These are phyloP conservation scores for Wickerhamiella alocasiicola DNA, from an alignment of 805 yeast genomes.

Conservation along the genomic window DNA sequence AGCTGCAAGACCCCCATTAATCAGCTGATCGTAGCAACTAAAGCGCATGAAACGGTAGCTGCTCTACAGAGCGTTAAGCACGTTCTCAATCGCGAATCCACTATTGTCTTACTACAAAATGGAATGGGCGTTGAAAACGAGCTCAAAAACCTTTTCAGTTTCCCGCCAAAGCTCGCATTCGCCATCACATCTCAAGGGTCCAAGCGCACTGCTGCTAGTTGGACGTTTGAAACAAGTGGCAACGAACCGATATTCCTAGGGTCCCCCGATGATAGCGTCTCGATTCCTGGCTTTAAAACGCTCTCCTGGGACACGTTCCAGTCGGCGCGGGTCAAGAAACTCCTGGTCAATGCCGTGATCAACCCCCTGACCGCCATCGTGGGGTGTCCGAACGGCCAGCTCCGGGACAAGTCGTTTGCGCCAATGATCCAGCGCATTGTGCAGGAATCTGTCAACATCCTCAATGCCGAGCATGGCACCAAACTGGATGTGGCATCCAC, in stretches of 20 bases:
- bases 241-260: conserved; percentile 34
- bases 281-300: conserved; percentile 5
- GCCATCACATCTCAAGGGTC: conserved; percentile 84
- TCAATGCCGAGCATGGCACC: not conserved
- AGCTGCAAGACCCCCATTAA: conserved; percentile 29
- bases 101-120: conserved; percentile 64
- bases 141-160: conserved; percentile 40
- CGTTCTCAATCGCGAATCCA: conserved; percentile 38
- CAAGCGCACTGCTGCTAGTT: conserved; percentile 36
- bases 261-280: not conserved
- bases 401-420: conserved; percentile 33
- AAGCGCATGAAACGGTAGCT: conserved; percentile 56
- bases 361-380: conserved; percentile 72
- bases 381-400: conserved; percentile 67
- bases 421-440: conserved; percentile 33
- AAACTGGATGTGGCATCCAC: conserved; percentile 25
- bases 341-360: conserved; percentile 68
- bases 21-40: conserved; percentile 63
- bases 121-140: conserved; percentile 64
- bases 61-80: conserved; percentile 49
- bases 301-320: conserved; percentile 35
- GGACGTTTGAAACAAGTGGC: conserved; percentile 56
- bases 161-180: conserved; percentile 40
- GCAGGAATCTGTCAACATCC: conserved; percentile 33
- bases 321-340: conserved; percentile 57